Percentiles rank a stretch among this genome's conserved stretches.
These are phyloP conservation scores for Annulohypoxylon maeteangense DNA, from an alignment of 495 filamentous ascomycete species.

Conservation along the genomic window DNA sequence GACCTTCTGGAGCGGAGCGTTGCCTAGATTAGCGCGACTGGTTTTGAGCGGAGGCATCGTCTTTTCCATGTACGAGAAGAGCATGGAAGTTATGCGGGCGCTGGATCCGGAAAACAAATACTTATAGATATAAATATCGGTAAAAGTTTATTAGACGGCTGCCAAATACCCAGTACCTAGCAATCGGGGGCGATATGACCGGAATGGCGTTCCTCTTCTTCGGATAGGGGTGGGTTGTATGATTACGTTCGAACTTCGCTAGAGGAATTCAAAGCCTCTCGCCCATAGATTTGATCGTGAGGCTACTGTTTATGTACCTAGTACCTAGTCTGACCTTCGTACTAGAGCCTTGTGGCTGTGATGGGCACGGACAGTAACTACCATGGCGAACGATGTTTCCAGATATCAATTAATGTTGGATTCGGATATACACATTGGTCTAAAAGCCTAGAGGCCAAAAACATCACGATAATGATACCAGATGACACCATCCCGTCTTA, in stretches of 20 bases:
- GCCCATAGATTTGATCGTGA: not conserved
- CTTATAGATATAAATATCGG: slow-evolving; percentile 71
- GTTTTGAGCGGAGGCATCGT: slow-evolving; percentile 96
- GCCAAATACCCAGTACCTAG: too few relatives aligned
- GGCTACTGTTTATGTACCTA: not conserved
- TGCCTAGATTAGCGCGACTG: slow-evolving; percentile 84
- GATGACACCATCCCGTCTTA: not conserved
- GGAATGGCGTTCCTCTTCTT: not conserved
- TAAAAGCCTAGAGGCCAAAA: not conserved
- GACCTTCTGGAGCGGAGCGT: slow-evolving; percentile 93
- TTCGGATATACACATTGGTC: slow-evolving; percentile 2
- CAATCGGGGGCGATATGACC: slow-evolving; percentile 3
- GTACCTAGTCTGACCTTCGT: not conserved
- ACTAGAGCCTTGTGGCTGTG: not conserved
- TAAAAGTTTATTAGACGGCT: slow-evolving; percentile 20
- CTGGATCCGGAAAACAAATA: slow-evolving; percentile 88
- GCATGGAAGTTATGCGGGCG: slow-evolving; percentile 85
- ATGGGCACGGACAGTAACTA: not conserved
- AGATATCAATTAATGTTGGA: not conserved
- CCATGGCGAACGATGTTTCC: not conserved
- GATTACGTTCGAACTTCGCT: not conserved
- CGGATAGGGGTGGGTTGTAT: not conserved
- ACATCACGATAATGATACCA: not conserved
- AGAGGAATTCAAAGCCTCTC: too few relatives aligned
- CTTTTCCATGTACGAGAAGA: slow-evolving; percentile 99